Conservation (phyloP, 306 rosid genomes). For the Acmispon strigosus region DNA sequence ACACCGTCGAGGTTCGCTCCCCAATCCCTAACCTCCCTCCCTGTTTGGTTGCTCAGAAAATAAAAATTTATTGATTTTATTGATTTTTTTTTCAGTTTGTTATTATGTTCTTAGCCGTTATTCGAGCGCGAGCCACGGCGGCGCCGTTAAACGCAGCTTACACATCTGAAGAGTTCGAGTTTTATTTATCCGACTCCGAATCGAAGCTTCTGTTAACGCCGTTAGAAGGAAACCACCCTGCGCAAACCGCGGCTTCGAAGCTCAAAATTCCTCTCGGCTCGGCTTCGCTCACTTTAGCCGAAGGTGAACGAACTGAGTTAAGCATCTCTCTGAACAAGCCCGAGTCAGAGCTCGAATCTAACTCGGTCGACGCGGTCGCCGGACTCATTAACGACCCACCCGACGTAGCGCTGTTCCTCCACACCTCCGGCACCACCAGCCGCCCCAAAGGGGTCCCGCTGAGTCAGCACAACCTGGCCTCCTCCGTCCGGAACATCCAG, state of each 20-base stretch:
- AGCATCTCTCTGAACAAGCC: conserved; percentile 15
- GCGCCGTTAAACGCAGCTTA: conserved; percentile 86
- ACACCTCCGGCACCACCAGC: conserved; percentile 96
- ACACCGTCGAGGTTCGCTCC: conserved; percentile 55
- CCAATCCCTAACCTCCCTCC: too few species aligned
- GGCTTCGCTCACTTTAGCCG: conserved; percentile 29
- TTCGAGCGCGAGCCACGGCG: conserved; percentile 74
- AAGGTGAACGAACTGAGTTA: conserved; percentile 15
- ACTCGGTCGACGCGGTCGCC: conserved; percentile 5
- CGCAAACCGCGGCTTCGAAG: conserved; percentile 54
- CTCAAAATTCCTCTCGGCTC: conserved; percentile 47
- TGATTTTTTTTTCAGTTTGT: conserved; percentile 38
- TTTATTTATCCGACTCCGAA: conserved; percentile 68
- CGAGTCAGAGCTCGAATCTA: neutral
- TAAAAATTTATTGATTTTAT: neutral
- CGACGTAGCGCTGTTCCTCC: conserved; percentile 86
- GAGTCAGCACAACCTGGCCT: conserved; percentile 69
- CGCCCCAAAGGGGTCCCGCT: conserved; percentile 89
- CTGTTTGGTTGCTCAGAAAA: neutral
- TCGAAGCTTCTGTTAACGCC: conserved; percentile 72
- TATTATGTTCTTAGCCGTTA: conserved; percentile 67
- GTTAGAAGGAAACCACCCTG: conserved; percentile 37
- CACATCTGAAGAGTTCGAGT: conserved; percentile 82
- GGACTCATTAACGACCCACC: conserved; percentile 40
- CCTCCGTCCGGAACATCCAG: conserved; percentile 60